Evolutionary conservation across 176 grass and related monocot genomes (phyloP).

Genomic region (Metroxylon sagu): DNA sequence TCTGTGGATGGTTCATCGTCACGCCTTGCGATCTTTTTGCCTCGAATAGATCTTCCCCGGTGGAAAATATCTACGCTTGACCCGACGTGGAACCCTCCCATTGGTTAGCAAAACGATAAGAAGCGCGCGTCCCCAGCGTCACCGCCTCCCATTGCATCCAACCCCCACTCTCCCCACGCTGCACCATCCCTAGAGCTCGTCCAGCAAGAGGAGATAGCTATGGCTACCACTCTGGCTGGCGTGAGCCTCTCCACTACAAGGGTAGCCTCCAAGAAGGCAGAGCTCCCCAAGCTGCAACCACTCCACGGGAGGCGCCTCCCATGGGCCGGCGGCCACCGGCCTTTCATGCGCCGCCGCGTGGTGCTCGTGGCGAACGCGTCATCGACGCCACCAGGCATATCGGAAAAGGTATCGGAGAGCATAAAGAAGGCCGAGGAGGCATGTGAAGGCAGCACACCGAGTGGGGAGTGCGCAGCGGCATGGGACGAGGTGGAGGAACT

Average conservation of each 20-base stretch:
- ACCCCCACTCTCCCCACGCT: background rate
- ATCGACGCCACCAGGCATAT: constrained; percentile 50
- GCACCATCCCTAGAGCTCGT: background rate
- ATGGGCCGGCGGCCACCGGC: background rate
- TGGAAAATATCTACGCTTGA: constrained; percentile 15
- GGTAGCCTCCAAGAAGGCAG: constrained; percentile 11
- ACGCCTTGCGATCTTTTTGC: too few species aligned
- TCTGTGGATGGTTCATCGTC: too few species aligned
- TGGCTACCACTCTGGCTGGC: constrained; percentile 46
- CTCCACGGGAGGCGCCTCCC: constrained; percentile 1
- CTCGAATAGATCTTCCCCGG: too few species aligned
- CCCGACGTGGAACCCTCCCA: constrained; percentile 11
- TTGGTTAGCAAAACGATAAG: constrained; percentile 34
- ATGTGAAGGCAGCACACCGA: constrained; percentile 30
- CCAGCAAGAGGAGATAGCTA: constrained; percentile 1
- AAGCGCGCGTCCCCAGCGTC: constrained; percentile 22
- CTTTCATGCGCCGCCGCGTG: background rate
- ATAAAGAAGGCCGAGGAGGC: constrained; percentile 79
- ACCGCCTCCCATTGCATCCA: background rate
- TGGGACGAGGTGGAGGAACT: constrained; percentile 94
- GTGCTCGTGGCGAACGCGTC: constrained; percentile 37
- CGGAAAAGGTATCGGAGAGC: constrained; percentile 76
- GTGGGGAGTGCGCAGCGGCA: constrained; percentile 70
- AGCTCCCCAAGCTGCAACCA: constrained; percentile 15
- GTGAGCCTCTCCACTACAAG: constrained; percentile 33